Evolutionary conservation across 805 yeast species (phyloP).

Genomic region (Gaillardinia entomophila): DNA sequence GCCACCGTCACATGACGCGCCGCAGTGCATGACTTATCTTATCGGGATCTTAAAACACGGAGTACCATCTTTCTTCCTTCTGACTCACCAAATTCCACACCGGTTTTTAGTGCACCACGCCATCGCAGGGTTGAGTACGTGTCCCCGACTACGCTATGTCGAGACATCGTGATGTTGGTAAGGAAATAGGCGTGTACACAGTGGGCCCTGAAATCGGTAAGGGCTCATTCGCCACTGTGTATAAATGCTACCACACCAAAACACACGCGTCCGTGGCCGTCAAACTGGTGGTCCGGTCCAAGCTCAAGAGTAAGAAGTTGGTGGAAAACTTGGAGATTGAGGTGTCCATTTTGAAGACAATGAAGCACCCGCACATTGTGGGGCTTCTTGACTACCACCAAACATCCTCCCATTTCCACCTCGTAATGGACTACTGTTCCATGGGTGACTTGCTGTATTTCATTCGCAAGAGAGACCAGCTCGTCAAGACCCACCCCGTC

Average conservation of each 20-base stretch:
- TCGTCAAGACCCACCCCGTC: slow-evolving; percentile 70
- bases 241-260: slow-evolving; percentile 63
- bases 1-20: too few relatives aligned
- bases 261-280: slow-evolving; percentile 71
- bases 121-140: too few relatives aligned
- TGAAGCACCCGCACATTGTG: slow-evolving; percentile 92
- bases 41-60: too few relatives aligned
- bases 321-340: slow-evolving; percentile 90
- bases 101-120: too few relatives aligned
- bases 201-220: slow-evolving; percentile 87
- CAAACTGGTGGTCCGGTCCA: slow-evolving; percentile 78
- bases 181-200: slow-evolving; percentile 41
- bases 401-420: slow-evolving; percentile 71
- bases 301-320: slow-evolving; percentile 78
- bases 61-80: too few relatives aligned
- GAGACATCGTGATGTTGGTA: not conserved
- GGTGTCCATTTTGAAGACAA: slow-evolving; percentile 78
- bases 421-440: slow-evolving; percentile 95
- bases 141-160: too few relatives aligned
- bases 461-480: slow-evolving; percentile 68
- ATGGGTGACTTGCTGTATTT: slow-evolving; percentile 89
- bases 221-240: slow-evolving; percentile 95
- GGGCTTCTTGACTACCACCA: slow-evolving; percentile 77
- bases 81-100: too few relatives aligned
- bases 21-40: too few relatives aligned